Evolutionary conservation across 352 stramenopile genomes (phyloP).

Genomic region (Plasmopara muralis): DNA sequence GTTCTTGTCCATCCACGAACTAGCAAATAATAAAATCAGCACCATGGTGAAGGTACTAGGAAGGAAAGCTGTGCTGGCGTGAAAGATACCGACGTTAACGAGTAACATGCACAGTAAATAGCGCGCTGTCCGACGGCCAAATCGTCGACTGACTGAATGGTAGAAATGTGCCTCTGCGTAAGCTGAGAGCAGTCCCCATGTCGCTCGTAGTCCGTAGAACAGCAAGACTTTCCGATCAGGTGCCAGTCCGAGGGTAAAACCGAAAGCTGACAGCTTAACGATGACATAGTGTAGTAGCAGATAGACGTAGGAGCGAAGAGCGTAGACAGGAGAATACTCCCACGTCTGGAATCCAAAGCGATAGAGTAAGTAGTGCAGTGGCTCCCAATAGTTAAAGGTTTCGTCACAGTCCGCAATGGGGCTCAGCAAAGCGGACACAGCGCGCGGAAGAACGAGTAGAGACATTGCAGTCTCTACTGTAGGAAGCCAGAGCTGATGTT

Average conservation of each 20-base stretch:
- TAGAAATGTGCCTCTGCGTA: slow-evolving; percentile 87
- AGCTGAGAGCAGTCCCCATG: slow-evolving; percentile 66
- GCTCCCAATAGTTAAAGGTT: slow-evolving; percentile 99
- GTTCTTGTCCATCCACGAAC: slow-evolving; percentile 69
- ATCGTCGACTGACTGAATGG: slow-evolving; percentile 46
- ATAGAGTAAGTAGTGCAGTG: slow-evolving; percentile 95
- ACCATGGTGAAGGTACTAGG: slow-evolving; percentile 90
- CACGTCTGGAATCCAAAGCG: slow-evolving; percentile 87
- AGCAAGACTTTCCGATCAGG: slow-evolving; percentile 64
- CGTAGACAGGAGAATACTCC: slow-evolving; percentile 90
- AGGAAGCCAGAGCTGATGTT: slow-evolving; percentile 51
- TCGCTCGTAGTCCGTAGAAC: slow-evolving; percentile 87
- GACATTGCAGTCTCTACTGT: slow-evolving; percentile 53
- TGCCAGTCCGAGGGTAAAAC: slow-evolving; percentile 31
- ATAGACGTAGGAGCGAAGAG: slow-evolving; percentile 95
- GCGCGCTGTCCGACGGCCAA: slow-evolving; percentile 53
- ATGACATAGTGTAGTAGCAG: slow-evolving; percentile 58
- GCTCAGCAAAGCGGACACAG: slow-evolving; percentile 51
- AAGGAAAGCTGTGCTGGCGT: slow-evolving; percentile 88
- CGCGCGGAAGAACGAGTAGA: slow-evolving; percentile 56
- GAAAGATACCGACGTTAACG: slow-evolving; percentile 89
- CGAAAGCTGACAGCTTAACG: slow-evolving; percentile 35
- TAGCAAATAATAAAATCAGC: slow-evolving; percentile 69
- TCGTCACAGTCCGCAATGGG: slow-evolving; percentile 97
- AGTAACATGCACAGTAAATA: slow-evolving; percentile 77